Evolutionary conservation across 768 basidiomycete species (phyloP).

Genomic region (Pleurotus eryngii): DNA sequence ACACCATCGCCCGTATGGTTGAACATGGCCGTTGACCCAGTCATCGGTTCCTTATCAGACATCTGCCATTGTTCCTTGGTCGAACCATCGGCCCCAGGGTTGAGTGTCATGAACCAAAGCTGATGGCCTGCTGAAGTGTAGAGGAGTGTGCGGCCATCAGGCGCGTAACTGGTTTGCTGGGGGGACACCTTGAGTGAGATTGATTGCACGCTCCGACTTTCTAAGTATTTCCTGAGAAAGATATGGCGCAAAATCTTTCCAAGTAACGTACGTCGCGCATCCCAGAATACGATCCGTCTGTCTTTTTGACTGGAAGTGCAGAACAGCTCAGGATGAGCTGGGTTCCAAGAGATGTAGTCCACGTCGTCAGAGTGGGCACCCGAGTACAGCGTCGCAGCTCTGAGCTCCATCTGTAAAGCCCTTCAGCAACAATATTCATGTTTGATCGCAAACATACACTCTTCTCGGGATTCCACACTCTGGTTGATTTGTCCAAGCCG

Average conservation of each 20-base stretch:
- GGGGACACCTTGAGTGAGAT: conserved; percentile 57
- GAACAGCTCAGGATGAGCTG: conserved; percentile 79
- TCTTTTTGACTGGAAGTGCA: conserved; percentile 79
- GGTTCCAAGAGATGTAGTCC: conserved; percentile 85
- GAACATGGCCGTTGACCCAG: conserved; percentile 68
- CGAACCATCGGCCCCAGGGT: conserved; percentile 46
- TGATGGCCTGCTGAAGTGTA: conserved; percentile 61
- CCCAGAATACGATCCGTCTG: conserved; percentile 76
- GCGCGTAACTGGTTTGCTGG: conserved; percentile 65
- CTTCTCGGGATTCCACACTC: conserved; percentile 79
- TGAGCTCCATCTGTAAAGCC: conserved; percentile 57
- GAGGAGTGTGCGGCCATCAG: conserved; percentile 64
- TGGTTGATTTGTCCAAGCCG: conserved; percentile 73
- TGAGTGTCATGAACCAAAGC: conserved; percentile 57
- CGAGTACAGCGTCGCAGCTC: conserved; percentile 60
- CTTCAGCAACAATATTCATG: neutral
- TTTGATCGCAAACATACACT: conserved; percentile 44
- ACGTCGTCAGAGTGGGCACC: conserved; percentile 77
- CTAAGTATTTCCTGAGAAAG: conserved; percentile 29
- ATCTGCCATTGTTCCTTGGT: conserved; percentile 42
- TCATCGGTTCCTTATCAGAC: conserved; percentile 50
- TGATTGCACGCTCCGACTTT: conserved; percentile 68
- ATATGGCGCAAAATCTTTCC: neutral
- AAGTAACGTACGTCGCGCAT: conserved; percentile 64
- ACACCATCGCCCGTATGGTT: conserved; percentile 75